These are phyloP conservation scores for Fagus sylvatica DNA, from an alignment of 306 rosid genomes.

Conservation along the genomic window DNA sequence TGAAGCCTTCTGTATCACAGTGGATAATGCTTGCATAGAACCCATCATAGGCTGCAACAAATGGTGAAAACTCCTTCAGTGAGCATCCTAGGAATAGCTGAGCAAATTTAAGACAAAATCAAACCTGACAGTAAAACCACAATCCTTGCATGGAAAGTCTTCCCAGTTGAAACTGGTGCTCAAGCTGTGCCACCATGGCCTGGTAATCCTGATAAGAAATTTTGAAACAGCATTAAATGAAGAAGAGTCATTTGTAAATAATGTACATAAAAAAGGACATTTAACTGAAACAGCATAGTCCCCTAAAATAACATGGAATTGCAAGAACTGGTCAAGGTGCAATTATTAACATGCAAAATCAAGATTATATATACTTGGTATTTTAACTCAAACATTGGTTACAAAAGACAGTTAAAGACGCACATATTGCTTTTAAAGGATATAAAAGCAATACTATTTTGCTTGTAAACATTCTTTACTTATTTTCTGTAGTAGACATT, in stretches of 20 bases:
- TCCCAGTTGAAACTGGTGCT: constrained; percentile 91
- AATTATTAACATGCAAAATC: not conserved
- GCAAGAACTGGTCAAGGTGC: not conserved
- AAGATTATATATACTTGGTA: not conserved
- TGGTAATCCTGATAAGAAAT: constrained; percentile 76
- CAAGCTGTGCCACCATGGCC: constrained; percentile 97
- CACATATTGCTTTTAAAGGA: not conserved
- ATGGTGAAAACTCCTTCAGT: constrained; percentile 24
- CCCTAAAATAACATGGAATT: not conserved
- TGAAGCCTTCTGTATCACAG: constrained; percentile 81
- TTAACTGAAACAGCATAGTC: not conserved
- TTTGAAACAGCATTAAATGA: not conserved
- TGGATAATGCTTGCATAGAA: constrained; percentile 79
- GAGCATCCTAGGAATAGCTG: constrained; percentile 23
- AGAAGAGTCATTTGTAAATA: constrained; percentile 26
- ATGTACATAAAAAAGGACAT: not conserved
- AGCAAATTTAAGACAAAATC: constrained; percentile 29
- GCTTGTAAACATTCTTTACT: not conserved
- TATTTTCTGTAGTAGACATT: not conserved
- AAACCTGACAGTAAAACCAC: constrained; percentile 98
- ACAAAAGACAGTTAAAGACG: not conserved
- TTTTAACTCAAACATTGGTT: not conserved
- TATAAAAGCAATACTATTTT: not conserved
- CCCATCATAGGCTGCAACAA: constrained; percentile 88
- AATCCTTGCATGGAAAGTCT: constrained; percentile 95